Conservation (phyloP, 352 stramenopile genomes). For the Hyaloperonospora brassicae region DNA sequence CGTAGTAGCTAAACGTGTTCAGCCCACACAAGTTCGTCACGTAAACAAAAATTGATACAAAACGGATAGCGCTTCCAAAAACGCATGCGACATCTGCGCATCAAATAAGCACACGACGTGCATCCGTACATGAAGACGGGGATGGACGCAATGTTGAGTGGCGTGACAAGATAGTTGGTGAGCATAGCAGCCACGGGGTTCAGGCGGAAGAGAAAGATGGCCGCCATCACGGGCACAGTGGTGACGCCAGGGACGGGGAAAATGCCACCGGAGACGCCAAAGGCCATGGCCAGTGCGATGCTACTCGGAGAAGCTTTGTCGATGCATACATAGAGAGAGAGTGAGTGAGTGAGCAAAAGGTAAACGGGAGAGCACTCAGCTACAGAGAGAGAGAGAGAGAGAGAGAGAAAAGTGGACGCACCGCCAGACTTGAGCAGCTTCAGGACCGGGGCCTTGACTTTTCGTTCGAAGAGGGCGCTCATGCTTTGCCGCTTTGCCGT, state of each 20-base stretch:
- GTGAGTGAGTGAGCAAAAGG: no score
- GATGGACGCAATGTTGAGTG: slow-evolving; percentile 68
- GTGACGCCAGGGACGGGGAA: slow-evolving; percentile 75
- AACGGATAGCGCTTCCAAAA: no score
- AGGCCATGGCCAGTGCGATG: slow-evolving; percentile 71
- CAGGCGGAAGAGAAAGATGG: slow-evolving; percentile 72
- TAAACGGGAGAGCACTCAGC: not conserved
- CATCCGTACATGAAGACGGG: slow-evolving; percentile 67
- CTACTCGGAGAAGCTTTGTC: slow-evolving; percentile 57
- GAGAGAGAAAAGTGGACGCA: slow-evolving; percentile 14
- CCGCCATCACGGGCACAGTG: slow-evolving; percentile 62
- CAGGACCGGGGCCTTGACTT: slow-evolving; percentile 60
- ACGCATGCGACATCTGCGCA: no score
- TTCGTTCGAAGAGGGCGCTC: slow-evolving; percentile 51
- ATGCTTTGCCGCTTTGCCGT: slow-evolving; percentile 9
- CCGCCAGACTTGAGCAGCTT: slow-evolving; percentile 69
- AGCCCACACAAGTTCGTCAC: no score
- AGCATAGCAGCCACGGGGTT: slow-evolving; percentile 78
- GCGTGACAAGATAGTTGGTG: slow-evolving; percentile 74
- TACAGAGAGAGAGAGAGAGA: no score
- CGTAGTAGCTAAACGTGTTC: slow-evolving; percentile 47
- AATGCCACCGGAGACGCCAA: slow-evolving; percentile 64
- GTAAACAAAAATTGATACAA: no score
- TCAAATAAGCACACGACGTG: not conserved
- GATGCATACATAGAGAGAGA: slow-evolving; percentile 4